Evolutionary conservation across 2,329 filamentous ascomycete genomes (phyloP).

Genomic region (Tolypocladium tropicale): DNA sequence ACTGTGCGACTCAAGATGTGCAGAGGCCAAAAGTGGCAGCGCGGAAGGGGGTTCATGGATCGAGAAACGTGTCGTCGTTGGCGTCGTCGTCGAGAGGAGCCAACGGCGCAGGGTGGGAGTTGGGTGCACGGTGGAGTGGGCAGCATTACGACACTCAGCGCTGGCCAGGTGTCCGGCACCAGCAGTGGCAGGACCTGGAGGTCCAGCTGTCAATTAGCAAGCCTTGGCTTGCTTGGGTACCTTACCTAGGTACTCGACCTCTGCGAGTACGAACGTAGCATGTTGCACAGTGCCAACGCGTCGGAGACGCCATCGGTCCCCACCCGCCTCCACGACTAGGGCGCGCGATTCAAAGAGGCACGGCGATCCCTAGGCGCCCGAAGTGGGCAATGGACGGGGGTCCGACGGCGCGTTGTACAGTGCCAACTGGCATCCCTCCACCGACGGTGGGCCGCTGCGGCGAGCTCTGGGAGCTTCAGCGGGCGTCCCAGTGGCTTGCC

Average conservation of each 20-base stretch:
- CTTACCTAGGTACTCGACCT: no score
- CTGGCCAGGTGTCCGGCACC: no score
- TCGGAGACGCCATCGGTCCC: no score
- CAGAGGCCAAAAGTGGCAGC: constrained; percentile 1
- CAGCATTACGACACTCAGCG: not conserved
- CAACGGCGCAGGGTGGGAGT: not conserved
- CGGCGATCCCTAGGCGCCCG: no score
- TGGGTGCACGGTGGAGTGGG: not conserved
- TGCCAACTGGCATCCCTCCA: not conserved
- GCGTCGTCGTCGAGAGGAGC: not conserved
- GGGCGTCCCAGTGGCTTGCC: not conserved
- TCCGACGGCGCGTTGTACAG: not conserved
- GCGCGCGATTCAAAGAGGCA: not conserved
- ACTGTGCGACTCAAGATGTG: not conserved
- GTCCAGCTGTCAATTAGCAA: no score
- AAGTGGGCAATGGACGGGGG: no score
- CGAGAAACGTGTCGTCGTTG: not conserved
- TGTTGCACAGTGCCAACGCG: not conserved
- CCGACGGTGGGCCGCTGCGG: not conserved
- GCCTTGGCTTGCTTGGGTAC: no score
- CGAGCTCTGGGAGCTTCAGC: not conserved
- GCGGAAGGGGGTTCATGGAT: constrained; percentile 7
- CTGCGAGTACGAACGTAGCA: not conserved
- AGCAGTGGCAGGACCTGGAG: no score
- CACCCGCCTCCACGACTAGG: not conserved